These are phyloP conservation scores for Daldinia childiae DNA, from an alignment of 495 filamentous ascomycete species.

Conservation along the genomic window DNA sequence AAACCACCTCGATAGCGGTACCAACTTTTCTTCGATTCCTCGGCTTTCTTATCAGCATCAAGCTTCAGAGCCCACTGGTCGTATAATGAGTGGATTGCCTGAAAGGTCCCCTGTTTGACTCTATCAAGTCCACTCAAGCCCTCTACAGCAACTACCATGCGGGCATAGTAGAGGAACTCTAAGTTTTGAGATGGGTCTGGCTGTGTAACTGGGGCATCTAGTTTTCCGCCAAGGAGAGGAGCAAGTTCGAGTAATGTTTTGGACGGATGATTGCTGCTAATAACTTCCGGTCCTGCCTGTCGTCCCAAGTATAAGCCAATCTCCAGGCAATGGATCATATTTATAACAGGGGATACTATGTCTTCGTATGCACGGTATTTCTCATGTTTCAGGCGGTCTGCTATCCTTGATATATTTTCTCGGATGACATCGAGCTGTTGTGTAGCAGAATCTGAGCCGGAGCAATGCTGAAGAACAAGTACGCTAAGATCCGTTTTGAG, in stretches of 20 bases:
- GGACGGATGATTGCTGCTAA: conserved; percentile 43
- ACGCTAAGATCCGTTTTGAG: conserved; percentile 63
- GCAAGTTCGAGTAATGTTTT: conserved; percentile 60
- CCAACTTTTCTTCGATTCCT: conserved; percentile 73
- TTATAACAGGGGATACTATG: conserved; percentile 78
- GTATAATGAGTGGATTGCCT: conserved; percentile 76
- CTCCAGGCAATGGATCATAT: conserved; percentile 82
- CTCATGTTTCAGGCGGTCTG: conserved; percentile 66
- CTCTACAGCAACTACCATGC: conserved; percentile 54
- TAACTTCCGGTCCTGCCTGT: conserved; percentile 43
- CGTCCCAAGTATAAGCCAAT: conserved; percentile 73
- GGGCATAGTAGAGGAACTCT: conserved; percentile 56
- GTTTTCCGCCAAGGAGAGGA: conserved; percentile 70
- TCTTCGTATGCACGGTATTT: conserved; percentile 83
- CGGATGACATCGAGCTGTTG: conserved; percentile 68
- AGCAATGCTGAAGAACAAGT: conserved; percentile 43
- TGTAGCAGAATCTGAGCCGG: conserved; percentile 37
- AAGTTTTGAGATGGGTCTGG: conserved; percentile 54
- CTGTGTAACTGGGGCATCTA: conserved; percentile 26
- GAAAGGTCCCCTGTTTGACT: conserved; percentile 53
- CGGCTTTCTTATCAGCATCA: conserved; percentile 74
- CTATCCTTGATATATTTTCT: conserved; percentile 76
- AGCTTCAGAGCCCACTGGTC: conserved; percentile 79
- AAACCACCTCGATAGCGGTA: conserved; percentile 82
- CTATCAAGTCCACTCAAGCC: conserved; percentile 46